These are phyloP conservation scores for Podila epigama DNA, from an alignment of 192 early-diverging fungal genomes.

Conservation along the genomic window DNA sequence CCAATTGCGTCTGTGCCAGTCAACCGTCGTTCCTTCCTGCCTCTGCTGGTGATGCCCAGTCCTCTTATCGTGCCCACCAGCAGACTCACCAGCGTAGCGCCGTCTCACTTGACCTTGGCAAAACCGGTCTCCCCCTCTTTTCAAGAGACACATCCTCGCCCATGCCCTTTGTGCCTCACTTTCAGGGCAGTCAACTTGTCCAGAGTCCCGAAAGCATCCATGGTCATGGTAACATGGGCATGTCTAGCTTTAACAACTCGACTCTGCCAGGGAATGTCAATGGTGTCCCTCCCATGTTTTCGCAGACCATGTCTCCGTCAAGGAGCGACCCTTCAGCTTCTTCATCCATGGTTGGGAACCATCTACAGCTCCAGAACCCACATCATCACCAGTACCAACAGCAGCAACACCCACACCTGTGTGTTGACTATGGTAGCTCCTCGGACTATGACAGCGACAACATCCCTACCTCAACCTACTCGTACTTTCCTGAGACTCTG, in stretches of 20 bases:
- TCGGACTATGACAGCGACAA: slow-evolving; percentile 48
- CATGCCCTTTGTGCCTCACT: slow-evolving; percentile 27
- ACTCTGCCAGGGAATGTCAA: too few relatives aligned
- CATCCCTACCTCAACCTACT: slow-evolving; percentile 35
- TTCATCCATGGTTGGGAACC: slow-evolving; percentile 13
- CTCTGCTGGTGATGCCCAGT: too few relatives aligned
- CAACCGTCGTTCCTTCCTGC: slow-evolving; percentile 9
- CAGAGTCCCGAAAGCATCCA: slow-evolving; percentile 37
- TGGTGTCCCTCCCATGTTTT: slow-evolving; percentile 23
- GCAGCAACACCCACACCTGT: slow-evolving; percentile 32
- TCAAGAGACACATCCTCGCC: slow-evolving; percentile 25
- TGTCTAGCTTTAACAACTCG: background rate
- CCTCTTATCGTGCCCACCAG: slow-evolving; percentile 1
- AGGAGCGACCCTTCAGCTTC: slow-evolving; percentile 20
- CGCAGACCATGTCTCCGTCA: slow-evolving; percentile 35
- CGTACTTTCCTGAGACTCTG: slow-evolving; percentile 43
- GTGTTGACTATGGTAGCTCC: slow-evolving; percentile 48
- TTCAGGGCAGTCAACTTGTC: slow-evolving; percentile 14
- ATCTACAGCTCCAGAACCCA: slow-evolving; percentile 7
- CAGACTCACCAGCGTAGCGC: slow-evolving; percentile 20
- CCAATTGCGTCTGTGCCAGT: slow-evolving; percentile 13
- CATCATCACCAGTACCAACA: too few relatives aligned
- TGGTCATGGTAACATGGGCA: slow-evolving; percentile 8
- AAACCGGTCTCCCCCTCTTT: slow-evolving; percentile 24
- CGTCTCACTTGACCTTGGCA: slow-evolving; percentile 38